Base-by-base conservation (phyloP, 176 grass and related monocot species). In the Triticum timopheevii region DNA sequence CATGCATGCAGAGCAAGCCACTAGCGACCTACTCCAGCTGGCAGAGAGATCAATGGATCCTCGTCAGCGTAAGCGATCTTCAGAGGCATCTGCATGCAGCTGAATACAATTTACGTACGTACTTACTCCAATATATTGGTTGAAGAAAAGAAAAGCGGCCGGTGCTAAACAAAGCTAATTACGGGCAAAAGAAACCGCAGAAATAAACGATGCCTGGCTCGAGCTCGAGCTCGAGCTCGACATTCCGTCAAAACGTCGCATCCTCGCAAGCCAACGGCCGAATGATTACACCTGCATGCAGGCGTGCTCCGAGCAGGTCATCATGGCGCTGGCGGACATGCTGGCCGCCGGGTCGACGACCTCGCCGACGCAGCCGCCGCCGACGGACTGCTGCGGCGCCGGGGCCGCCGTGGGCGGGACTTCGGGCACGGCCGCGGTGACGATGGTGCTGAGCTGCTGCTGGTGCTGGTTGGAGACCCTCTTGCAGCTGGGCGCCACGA, bases 281-380 rank as follows among this genome's bases (percentile, higher is more conserved):
- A 52, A 9, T 23, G 19, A 38, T 47, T 25, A 85, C 11, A 78
- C 63, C 86, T 78, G 80, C 80, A 88, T 47, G 86, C 72, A 69
- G 9, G 86, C 44, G 47, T 87, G 79, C 70, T 87, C 86, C 33
- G 86, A 63, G 86, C 80, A 83, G 22, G 83, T 20, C 69, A 28
- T 67, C 68, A 74, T 67, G 3, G 15, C 11, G 19, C 71, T 13
- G 58, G 22, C 54, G 5, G 31, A 30, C 34, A 83, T 38, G 73
- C 19, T 9, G 8, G 33, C 73, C 61, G 40, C 54, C 52, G 66
- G 76, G 34, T 52, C 80, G 44, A 52, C 73, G 19, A 59, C 83
- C 83, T 61, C 83, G 35, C 69, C 82, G 69, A 81, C 15, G 20
- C 62, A 81, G 19, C 40, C 23, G 13, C 87, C 66, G 87, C 69